Evolutionary conservation across 1,284 basidiomycete genomes (phyloP), one percentile per base, ranked within the genome.

Genomic region (Heterobasidion occidentale): DNA sequence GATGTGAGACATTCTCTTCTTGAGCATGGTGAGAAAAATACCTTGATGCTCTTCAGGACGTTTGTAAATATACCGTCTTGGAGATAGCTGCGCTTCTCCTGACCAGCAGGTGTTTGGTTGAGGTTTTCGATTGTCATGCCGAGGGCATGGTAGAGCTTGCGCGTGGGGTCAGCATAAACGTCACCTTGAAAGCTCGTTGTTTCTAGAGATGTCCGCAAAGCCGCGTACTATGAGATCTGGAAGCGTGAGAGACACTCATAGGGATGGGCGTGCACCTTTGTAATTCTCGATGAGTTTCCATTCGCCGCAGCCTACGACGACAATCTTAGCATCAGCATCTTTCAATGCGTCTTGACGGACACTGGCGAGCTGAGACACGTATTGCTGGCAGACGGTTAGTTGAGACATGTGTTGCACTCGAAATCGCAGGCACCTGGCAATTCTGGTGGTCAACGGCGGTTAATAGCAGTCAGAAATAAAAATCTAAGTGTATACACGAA

Each of bases 231-330:
- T 45, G 38, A 38, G 45, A 20, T 20, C 7, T 1, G 15, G 7
- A 3, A 9, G 8, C 5, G 4, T 34, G 15, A 19, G 20, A 9
- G 51, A 19, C 42, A 33, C 35, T 12, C n/a, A n/a, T 17, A 11
- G 11, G 17, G 12, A 9, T n/a, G 9, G n/a, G 12, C 12, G 9
- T 7, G 34, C 56, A 81, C 83, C 76, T 52, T 73, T 70, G 65
- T 88, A 88, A n/a, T 66, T 61, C 46, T 72, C 65, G 55, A 87
- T 82, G 9, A 78, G 68, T 27, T 75, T 62, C 73, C 77, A 82
- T 34, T 82, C 77, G 2, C 86, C 86, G 60, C 85, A 87, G 2
- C 86, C 84, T 46, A 89, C 70, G 27, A 88, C 64, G 2, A 80
- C 71, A 4, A 88, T 71, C 46, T 74, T 74, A 9, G 69, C 65